These are phyloP conservation scores for Fraxinus floribunda DNA, from an alignment of 305 asterid species.

Conservation along the genomic window DNA sequence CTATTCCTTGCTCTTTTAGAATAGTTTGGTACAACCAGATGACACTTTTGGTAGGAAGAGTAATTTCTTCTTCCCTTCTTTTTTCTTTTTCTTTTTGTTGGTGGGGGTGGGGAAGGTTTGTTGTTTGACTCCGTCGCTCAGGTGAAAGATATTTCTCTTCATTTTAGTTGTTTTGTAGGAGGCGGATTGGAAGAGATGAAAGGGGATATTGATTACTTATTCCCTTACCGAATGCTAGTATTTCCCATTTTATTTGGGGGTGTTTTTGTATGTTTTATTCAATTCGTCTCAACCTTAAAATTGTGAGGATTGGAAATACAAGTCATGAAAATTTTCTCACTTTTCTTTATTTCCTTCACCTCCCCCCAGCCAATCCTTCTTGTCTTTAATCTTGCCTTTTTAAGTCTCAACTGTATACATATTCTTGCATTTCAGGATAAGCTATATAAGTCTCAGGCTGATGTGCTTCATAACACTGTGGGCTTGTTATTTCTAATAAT, in stretches of 20 bases:
- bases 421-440: conserved; percentile 14
- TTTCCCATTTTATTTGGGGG: background rate
- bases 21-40: background rate
- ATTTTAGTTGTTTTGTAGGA: conserved; percentile 4
- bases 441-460: conserved; percentile 17
- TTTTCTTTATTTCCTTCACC: background rate
- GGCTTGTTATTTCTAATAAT: conserved; percentile 21
- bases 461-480: conserved; percentile 22
- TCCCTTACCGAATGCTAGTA: background rate
- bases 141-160: conserved; percentile 11
- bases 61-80: background rate
- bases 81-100: background rate
- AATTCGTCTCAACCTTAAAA: conserved; percentile 1
- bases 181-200: conserved; percentile 13
- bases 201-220: background rate
- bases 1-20: background rate
- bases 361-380: background rate
- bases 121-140: background rate
- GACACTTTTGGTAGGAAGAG: background rate
- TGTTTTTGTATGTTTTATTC: conserved; percentile 3
- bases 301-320: conserved; percentile 2
- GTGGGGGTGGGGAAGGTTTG: background rate
- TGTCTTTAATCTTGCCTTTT: conserved; percentile 3
- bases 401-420: conserved; percentile 10
- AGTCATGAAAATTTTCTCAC: conserved; percentile 1